Evolutionary conservation across 257 asterid species (phyloP), one percentile per base, ranked within the genome.

Genomic region (Solanum gandarillasii): DNA sequence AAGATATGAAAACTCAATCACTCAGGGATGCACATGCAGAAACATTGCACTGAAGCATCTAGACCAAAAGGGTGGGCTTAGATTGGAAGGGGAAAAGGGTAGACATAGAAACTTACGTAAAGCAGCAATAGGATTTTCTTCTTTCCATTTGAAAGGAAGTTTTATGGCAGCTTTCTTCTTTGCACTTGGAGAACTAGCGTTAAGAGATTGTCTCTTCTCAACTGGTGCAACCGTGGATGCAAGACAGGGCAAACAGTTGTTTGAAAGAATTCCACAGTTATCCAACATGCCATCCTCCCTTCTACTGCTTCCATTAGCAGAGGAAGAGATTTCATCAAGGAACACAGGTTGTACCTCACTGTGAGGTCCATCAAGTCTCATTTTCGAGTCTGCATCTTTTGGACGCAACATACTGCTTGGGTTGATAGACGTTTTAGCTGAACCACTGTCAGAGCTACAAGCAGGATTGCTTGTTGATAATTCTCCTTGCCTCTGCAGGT

Each of bases 211-310:
- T 88, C 96, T 92, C 95, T 96, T 97, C 83, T 96, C 98, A 29
- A 90, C 91, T 0, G 93, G 82, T 12, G 93, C 90, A 62, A 91
- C 95, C 29, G 98, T 88, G 16, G 98, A 94, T 87, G 99, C 96
- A 84, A 97, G 93, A 89, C 99, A 97, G 31, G 99, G 99, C 90
- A 97, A 91, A 89, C 99, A 97, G 87, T 94, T 96, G 81, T 86
- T 92, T 10, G 96, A 93, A 86, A 93, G 89, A 86, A 97, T 92
- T 35, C 98, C 99, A 62, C 98, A 94, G 88, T 96, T 92, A 85
- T 92, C 93, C 89, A 96, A 90, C 90, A 94, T 91, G 82, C 94
- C 91, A 12, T 91, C 92, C 27, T 92, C 95, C 55, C 94, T 90
- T 29, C 90, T 91, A 87, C 87, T 79, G 48, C 90, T 89, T 91